Percentiles rank a stretch among this genome's conserved stretches.
Evolutionary conservation across 2,329 filamentous ascomycete species (phyloP).

Genomic region (Endothia cerciana): DNA sequence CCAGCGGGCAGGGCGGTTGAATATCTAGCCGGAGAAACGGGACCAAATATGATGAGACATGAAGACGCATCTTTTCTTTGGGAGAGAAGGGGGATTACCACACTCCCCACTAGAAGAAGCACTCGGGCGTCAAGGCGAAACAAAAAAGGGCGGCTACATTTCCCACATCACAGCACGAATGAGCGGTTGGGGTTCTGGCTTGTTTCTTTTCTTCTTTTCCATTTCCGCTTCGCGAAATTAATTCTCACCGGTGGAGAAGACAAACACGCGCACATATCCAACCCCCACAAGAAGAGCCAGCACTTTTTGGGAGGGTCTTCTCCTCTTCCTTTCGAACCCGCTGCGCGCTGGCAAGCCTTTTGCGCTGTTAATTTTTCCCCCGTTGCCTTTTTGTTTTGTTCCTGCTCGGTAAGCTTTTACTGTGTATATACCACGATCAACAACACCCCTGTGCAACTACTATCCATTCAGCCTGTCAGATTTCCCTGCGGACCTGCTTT

Average conservation of each 20-base stretch:
- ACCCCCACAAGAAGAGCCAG: slow-evolving; percentile 3
- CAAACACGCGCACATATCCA: neutral
- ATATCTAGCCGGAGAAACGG: neutral
- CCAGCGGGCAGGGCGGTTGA: neutral
- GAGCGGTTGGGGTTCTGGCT: neutral
- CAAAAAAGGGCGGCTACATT: neutral
- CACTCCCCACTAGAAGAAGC: neutral
- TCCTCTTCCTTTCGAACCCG: neutral
- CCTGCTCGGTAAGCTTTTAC: neutral
- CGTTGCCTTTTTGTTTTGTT: neutral
- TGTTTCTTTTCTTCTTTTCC: neutral
- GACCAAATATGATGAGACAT: slow-evolving; percentile 3
- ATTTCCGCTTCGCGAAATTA: neutral
- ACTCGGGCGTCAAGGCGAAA: neutral
- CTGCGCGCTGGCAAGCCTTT: neutral
- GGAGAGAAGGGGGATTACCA: neutral
- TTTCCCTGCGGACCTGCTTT: neutral
- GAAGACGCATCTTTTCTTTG: neutral
- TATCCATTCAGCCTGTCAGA: neutral
- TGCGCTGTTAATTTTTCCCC: neutral
- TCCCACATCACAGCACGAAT: slow-evolving; percentile 4
- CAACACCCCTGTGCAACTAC: slow-evolving; percentile 9
- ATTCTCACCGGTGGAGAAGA: slow-evolving; percentile 15
- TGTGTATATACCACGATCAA: slow-evolving; percentile 4
- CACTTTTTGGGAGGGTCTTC: neutral